Percentiles rank a stretch among this genome's conserved stretches.
These are phyloP conservation scores for Phanerodontia chrysosporium DNA, from an alignment of 768 basidiomycete genomes.

Conservation along the genomic window DNA sequence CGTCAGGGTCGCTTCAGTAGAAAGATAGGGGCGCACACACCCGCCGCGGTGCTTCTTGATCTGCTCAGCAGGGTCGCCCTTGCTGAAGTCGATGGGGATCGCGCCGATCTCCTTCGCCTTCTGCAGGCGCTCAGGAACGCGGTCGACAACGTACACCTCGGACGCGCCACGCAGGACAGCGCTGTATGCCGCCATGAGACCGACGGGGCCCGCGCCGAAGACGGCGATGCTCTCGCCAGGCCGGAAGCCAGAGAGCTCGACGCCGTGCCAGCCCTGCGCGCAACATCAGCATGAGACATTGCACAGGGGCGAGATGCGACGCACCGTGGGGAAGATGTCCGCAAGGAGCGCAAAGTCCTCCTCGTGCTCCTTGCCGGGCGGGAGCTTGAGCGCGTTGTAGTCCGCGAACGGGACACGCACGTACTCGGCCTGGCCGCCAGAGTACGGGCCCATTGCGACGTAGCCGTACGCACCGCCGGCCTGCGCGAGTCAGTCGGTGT, in stretches of 20 bases:
- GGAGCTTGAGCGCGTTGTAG: slow-evolving; percentile 50
- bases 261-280: slow-evolving; percentile 47
- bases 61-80: slow-evolving; percentile 45
- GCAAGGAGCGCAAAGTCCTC: slow-evolving; percentile 52
- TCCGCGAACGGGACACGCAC: slow-evolving; percentile 54
- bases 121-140: slow-evolving; percentile 47
- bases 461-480: slow-evolving; percentile 50
- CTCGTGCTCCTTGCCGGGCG: slow-evolving; percentile 49
- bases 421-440: slow-evolving; percentile 53
- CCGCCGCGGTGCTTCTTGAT: slow-evolving; percentile 42
- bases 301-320: slow-evolving; percentile 6
- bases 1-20: not conserved
- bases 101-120: slow-evolving; percentile 52
- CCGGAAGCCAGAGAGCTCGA: slow-evolving; percentile 45
- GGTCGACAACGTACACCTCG: slow-evolving; percentile 52
- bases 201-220: slow-evolving; percentile 51
- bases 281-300: not conserved
- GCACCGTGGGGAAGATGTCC: slow-evolving; percentile 53
- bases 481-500: slow-evolving; percentile 18
- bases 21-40: slow-evolving; percentile 26
- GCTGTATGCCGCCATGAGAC: slow-evolving; percentile 57
- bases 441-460: slow-evolving; percentile 54
- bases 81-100: slow-evolving; percentile 44
- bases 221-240: slow-evolving; percentile 51
- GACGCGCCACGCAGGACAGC: slow-evolving; percentile 48